Percentiles rank a stretch among this genome's conserved stretches.
These are phyloP conservation scores for Aspergillus carlsbadensis DNA, from an alignment of 495 filamentous ascomycete species.

Conservation along the genomic window DNA sequence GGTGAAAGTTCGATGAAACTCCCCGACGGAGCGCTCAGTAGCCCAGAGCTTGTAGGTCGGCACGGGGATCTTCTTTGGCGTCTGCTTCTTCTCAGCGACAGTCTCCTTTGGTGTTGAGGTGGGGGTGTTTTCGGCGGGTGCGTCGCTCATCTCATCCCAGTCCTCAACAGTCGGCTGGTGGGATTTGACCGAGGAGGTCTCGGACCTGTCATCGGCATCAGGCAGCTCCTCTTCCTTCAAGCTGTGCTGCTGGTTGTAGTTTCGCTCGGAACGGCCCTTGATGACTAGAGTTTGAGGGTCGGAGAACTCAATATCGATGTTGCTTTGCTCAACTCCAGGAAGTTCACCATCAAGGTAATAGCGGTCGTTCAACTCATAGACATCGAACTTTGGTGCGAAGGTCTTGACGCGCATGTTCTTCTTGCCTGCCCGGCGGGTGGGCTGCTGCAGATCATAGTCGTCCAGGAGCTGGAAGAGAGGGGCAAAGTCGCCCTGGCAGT, in stretches of 20 bases:
- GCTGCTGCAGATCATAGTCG: conserved; percentile 62
- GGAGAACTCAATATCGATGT: conserved; percentile 81
- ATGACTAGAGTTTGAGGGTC: conserved; percentile 75
- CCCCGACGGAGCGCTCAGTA: conserved; percentile 74
- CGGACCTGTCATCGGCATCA: conserved; percentile 15
- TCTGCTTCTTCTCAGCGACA: conserved; percentile 16
- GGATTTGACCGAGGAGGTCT: conserved; percentile 30
- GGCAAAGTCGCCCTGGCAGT: conserved; percentile 50
- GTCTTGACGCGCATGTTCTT: conserved; percentile 30
- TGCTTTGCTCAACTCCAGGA: conserved; percentile 74
- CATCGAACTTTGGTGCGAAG: conserved; percentile 78
- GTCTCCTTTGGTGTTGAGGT: conserved; percentile 8
- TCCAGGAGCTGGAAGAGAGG: conserved; percentile 76
- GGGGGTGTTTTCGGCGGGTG: conserved; percentile 6
- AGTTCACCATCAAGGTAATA: conserved; percentile 90
- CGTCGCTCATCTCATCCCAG: conserved; percentile 41
- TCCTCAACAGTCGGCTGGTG: conserved; percentile 69
- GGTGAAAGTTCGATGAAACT: conserved; percentile 75
- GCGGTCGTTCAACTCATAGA: conserved; percentile 61
- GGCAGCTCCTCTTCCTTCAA: not conserved
- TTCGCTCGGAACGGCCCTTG: conserved; percentile 64
- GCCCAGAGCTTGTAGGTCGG: conserved; percentile 69
- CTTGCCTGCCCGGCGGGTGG: conserved; percentile 19
- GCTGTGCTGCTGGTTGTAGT: conserved; percentile 31
- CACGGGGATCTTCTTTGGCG: conserved; percentile 25